These are phyloP conservation scores for Bryoerythrophyllum caledonicum DNA, from an alignment of 225 moss, liverwort and hornwort genomes.

Conservation along the genomic window DNA sequence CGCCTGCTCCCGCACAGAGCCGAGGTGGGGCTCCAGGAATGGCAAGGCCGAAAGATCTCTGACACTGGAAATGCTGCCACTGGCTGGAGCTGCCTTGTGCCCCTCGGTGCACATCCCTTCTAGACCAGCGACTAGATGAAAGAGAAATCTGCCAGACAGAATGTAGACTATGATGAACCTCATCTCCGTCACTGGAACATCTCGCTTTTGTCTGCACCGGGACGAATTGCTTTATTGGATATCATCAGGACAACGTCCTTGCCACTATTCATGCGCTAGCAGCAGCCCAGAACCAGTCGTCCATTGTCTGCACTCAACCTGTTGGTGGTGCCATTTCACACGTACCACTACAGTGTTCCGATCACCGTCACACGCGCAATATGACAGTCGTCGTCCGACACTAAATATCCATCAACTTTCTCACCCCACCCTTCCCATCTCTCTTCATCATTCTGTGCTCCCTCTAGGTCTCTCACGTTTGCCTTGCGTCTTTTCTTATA, in stretches of 20 bases:
- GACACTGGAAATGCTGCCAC: not conserved
- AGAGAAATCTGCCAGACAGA: too few relatives aligned
- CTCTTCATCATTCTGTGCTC: not conserved
- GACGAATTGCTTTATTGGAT: too few relatives aligned
- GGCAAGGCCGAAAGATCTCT: slow-evolving; percentile 29
- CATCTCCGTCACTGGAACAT: too few relatives aligned
- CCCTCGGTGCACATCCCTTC: not conserved
- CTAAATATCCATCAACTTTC: not conserved
- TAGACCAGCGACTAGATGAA: too few relatives aligned
- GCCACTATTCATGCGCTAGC: not conserved
- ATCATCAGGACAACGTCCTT: too few relatives aligned
- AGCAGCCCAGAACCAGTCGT: not conserved
- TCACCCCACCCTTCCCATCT: not conserved
- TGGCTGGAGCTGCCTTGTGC: slow-evolving; percentile 14
- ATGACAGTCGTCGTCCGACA: not conserved
- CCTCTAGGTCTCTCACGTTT: not conserved
- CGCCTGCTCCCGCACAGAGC: too few relatives aligned
- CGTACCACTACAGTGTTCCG: too few relatives aligned
- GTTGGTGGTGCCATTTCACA: not conserved
- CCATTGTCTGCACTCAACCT: not conserved
- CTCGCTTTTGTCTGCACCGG: too few relatives aligned
- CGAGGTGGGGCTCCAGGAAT: slow-evolving; percentile 16
- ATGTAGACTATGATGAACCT: too few relatives aligned
- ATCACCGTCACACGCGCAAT: not conserved
- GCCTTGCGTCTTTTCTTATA: not conserved